A percentile compares a stretch with the other conserved stretches of the same genome.
These are phyloP conservation scores for Xylariomycetidae sp. DNA, from an alignment of 2,329 filamentous ascomycete species.

Conservation along the genomic window DNA sequence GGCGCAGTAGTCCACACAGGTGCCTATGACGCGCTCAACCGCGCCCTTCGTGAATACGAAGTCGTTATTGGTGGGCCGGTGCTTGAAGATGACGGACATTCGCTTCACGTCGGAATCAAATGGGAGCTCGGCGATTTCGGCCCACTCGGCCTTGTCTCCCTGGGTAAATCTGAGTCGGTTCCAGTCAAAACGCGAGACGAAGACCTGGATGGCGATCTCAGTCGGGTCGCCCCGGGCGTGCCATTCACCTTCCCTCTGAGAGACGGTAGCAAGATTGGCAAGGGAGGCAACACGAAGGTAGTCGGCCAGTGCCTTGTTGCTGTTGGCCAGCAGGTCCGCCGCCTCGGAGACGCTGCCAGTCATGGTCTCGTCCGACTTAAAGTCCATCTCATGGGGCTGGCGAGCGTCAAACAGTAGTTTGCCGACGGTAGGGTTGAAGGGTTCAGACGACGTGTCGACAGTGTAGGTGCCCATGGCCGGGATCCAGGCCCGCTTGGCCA, in stretches of 20 bases:
- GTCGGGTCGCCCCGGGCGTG: constrained; percentile 61
- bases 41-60: constrained; percentile 56
- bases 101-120: constrained; percentile 71
- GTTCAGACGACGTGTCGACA: constrained; percentile 49
- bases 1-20: constrained; percentile 45
- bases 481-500: constrained; percentile 56
- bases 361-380: constrained; percentile 24
- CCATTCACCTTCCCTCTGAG: constrained; percentile 44
- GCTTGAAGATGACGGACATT: constrained; percentile 64
- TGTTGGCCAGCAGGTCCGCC: constrained; percentile 32
- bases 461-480: constrained; percentile 53
- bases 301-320: constrained; percentile 36
- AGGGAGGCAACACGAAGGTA: constrained; percentile 58
- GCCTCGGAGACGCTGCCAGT: constrained; percentile 14
- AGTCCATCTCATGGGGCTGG: constrained; percentile 27
- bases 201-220: constrained; percentile 69
- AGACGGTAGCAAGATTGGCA: constrained; percentile 48
- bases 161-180: constrained; percentile 48
- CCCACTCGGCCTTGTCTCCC: constrained; percentile 46
- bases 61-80: constrained; percentile 29
- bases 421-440: constrained; percentile 53
- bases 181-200: constrained; percentile 62
- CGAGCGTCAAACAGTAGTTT: constrained; percentile 36
- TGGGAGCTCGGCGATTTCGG: constrained; percentile 59
- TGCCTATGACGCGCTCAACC: constrained; percentile 61